Percentiles rank a stretch among this genome's conserved stretches.
Evolutionary conservation across 2,329 filamentous ascomycete genomes (phyloP).

Genomic region (Colletotrichum chlorophyti): DNA sequence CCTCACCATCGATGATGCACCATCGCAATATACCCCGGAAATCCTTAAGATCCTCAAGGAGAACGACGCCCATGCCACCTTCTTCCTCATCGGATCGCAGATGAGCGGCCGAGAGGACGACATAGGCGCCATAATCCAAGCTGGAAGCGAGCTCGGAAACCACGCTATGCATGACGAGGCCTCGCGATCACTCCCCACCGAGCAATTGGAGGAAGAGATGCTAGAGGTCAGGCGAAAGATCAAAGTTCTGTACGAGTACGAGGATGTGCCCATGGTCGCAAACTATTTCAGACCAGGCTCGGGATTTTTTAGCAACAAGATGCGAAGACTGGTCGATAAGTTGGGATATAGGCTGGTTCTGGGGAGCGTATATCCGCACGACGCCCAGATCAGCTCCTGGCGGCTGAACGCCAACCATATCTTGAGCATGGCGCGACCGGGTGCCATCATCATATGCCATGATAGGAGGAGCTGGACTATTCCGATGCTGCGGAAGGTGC

Average conservation of each 20-base stretch:
- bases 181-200: constrained; percentile 64
- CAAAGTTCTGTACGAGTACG: constrained; percentile 59
- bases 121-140: constrained; percentile 63
- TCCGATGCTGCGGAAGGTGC: constrained; percentile 76
- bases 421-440: constrained; percentile 78
- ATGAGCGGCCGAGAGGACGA: constrained; percentile 62
- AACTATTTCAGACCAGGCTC: constrained; percentile 85
- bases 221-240: constrained; percentile 67
- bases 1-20: constrained; percentile 87
- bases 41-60: constrained; percentile 73
- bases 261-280: constrained; percentile 49
- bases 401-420: constrained; percentile 79
- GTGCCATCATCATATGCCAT: constrained; percentile 85
- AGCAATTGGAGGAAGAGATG: constrained; percentile 69
- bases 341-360: constrained; percentile 78
- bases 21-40: constrained; percentile 72
- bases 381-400: constrained; percentile 79
- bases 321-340: constrained; percentile 65
- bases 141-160: constrained; percentile 79
- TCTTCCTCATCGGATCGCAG: constrained; percentile 88
- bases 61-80: constrained; percentile 77
- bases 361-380: constrained; percentile 87
- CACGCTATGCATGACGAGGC: constrained; percentile 91
- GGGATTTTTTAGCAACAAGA: constrained; percentile 78
- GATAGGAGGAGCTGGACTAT: constrained; percentile 84